Base-by-base conservation (phyloP, 1,139 yeast genomes). In the Entelexis sorbosivorans region DNA sequence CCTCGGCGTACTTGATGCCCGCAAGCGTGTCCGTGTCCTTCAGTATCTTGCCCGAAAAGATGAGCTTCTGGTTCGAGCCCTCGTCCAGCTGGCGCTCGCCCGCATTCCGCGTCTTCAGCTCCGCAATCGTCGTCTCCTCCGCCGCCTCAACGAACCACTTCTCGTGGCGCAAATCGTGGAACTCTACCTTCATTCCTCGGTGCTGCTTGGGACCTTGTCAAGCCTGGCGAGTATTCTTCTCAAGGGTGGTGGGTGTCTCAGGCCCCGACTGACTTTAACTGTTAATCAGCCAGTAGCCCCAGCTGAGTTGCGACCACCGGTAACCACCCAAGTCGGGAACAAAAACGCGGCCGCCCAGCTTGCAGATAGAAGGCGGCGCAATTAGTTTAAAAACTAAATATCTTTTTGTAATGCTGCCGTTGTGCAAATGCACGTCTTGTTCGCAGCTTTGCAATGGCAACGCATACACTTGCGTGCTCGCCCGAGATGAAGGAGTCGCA, bases 111-210 rank as follows among this genome's bases (percentile, higher is more conserved):
- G 81, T 82, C 68, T 91, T 91, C 44, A 83, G 79, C 38, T 79
- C 73, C 32, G 75, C 70, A 34, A 89, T 93, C 2, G 86, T 76
- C 51, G 81, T 87, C 22, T 76, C 59, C 17, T 76, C 73, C 55
- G 83, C 95, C 52, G 88, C 78, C 35, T 86, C 95, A 57, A 91
- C 65, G 39, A 88, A 76, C 67, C 89, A 79, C 66, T 81, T 85
- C 66, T 86, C 89, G 71, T 91, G 93, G 72, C 89, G 88, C 69
- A 91, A 85, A 69, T 91, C 95, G 67, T 89, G 88, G 67, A 91
- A 79, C 51, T 82, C 78, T 59, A 93, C 73, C 69, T 82, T 84
- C 94, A 91, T 88, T 31, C 39, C 46, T 31, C 45, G 19, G 10
- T 29, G 20, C 20, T 26, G 29, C 46, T n/a, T 16, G 13, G 46